Evolutionary conservation across 495 filamentous ascomycete species (phyloP), one percentile per base, ranked within the genome.

Genomic region (Penicillium maclennaniae): DNA sequence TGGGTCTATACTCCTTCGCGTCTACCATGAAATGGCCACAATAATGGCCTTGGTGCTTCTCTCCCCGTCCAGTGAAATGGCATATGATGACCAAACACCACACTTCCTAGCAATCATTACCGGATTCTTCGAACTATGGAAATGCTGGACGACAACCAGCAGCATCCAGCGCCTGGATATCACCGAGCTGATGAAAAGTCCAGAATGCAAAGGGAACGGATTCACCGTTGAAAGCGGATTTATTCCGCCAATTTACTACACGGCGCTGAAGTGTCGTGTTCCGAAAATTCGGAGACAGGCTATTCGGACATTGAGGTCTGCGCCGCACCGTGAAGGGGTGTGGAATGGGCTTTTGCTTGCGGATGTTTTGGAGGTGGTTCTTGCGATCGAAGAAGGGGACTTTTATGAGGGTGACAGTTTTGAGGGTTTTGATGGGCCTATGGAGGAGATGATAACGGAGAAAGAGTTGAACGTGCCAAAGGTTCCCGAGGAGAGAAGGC

Each of bases 241-340:
- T 47, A 76, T 81, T 7, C 68, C 74, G 8, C 77, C 79, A 0
- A 55, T 84, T 6, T 83, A 79, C 53, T 80, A 70, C 60, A 70
- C 72, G 0, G 78, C 77, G 1, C 49, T 79, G n/a, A 82, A 82
- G 54, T 85, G 82, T 48, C 80, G 79, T n/a, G 67, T 75, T n/a
- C 69, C 58, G 16, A 57, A 55, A 1, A 63, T 82, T 26, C 60
- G 81, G 38, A 57, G 62, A 4, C 63, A 73, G 7, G 80, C 80
- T 0, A 59, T 83, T 15, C 25, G 46, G 14, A 54, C 79, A 9
- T 55, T 85, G 14, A 46, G 54, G 19, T 41, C 48, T 0, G 51
- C 61, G 7, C 55, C 65, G 6, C 79, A 83, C 56, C 69, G 75
- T 26, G 83, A 85, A 59, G 82, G 77, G 0, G 66, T 80, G 1